Evolutionary conservation across 352 stramenopile species (phyloP).

Genomic region (Phytophthora ramorum): DNA sequence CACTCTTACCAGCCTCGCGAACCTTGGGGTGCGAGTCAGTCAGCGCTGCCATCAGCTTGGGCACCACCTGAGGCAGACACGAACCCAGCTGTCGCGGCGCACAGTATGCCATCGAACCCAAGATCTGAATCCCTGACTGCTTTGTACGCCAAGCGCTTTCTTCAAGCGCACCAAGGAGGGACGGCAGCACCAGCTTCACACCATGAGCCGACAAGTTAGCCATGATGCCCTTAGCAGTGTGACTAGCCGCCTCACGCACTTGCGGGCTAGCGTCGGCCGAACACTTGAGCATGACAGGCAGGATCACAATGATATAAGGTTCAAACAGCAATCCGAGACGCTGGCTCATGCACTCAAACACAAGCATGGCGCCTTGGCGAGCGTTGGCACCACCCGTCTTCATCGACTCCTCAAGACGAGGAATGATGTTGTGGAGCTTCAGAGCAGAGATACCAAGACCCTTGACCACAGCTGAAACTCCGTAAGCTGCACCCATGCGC

Average conservation of each 20-base stretch:
- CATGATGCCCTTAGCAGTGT: conserved; percentile 98
- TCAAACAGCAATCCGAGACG: conserved; percentile 98
- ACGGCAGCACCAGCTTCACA: conserved; percentile 99
- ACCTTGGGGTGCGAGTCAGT: conserved; percentile 99
- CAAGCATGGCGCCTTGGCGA: conserved; percentile 95
- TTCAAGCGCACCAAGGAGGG: conserved; percentile 95
- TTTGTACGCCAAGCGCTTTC: conserved; percentile 98
- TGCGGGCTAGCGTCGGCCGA: conserved; percentile 97
- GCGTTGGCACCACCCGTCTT: conserved; percentile 77
- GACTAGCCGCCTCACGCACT: conserved; percentile 96
- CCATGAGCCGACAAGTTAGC: conserved; percentile 98
- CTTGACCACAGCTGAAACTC: conserved; percentile 99
- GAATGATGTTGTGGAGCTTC: conserved; percentile 98
- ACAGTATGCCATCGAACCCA: conserved; percentile 97
- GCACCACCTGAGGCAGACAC: conserved; percentile 98
- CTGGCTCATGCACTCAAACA: conserved; percentile 97
- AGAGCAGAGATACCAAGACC: conserved; percentile 98
- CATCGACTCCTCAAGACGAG: conserved; percentile 87
- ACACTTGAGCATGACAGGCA: conserved; percentile 98
- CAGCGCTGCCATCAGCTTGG: conserved; percentile 97
- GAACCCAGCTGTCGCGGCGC: conserved; percentile 98
- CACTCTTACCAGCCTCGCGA: conserved; percentile 94
- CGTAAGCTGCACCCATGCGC: conserved; percentile 95
- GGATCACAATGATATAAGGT: conserved; percentile 97
- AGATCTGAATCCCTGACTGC: conserved; percentile 97